Conservation (phyloP, 169 alveolate genomes). For the Eimeria tenella region DNA sequence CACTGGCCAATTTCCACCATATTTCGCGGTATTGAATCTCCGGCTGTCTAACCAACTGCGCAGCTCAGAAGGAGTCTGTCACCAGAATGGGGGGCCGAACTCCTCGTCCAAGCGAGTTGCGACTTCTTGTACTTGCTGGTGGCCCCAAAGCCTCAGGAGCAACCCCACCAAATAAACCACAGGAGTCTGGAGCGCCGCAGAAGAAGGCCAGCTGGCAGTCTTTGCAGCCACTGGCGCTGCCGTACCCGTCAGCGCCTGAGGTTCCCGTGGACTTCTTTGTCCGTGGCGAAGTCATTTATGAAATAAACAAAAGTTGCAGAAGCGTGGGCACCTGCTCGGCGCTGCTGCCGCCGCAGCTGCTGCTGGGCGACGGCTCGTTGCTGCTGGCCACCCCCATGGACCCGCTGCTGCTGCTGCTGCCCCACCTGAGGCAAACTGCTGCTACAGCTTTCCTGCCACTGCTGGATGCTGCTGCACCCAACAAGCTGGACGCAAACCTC, state of each 20-base stretch:
- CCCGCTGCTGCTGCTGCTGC: conserved; percentile 61
- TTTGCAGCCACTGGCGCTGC: conserved; percentile 5
- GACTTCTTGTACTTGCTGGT: conserved; percentile 4
- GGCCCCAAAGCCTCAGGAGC: background rate
- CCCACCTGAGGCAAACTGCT: conserved; percentile 35
- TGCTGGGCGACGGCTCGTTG: conserved; percentile 51
- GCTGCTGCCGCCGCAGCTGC: conserved; percentile 49
- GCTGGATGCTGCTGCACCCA: conserved; percentile 40
- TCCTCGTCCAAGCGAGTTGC: conserved; percentile 6
- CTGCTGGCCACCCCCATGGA: conserved; percentile 56
- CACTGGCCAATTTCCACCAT: too few relatives aligned
- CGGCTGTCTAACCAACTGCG: too few relatives aligned
- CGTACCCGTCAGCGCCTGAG: conserved; percentile 18
- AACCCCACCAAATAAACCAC: conserved; percentile 47
- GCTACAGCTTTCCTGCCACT: conserved; percentile 28
- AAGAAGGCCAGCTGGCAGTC: conserved; percentile 4
- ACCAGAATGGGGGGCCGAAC: too few relatives aligned
- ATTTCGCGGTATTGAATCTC: too few relatives aligned
- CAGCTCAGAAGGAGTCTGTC: too few relatives aligned
- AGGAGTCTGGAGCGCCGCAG: background rate
- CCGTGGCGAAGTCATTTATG: conserved; percentile 1
- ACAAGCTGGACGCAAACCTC: background rate
- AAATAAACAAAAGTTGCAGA: conserved; percentile 49
- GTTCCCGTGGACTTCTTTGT: conserved; percentile 48
- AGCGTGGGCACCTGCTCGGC: conserved; percentile 69